Evolutionary conservation across 2,329 filamentous ascomycete species (phyloP), one percentile per base, ranked within the genome.

Genomic region (Lithohypha guttulata): DNA sequence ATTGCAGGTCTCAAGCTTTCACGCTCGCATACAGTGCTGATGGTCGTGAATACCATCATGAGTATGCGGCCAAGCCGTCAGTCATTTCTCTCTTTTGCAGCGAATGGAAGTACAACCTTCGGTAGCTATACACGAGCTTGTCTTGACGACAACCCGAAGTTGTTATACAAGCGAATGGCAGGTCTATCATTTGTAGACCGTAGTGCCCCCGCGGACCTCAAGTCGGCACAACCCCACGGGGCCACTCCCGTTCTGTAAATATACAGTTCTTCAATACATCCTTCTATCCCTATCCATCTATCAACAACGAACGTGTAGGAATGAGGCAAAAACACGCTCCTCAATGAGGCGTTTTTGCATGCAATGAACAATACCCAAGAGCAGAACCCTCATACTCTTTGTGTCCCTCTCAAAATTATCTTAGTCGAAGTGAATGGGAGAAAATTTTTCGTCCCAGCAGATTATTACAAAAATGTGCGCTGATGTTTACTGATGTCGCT

Each of bases 131-230:
- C 11, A 11, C 26, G n/a, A 28, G 26, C 11, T 14, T 28, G 26
- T 28, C 26, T 28, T 10, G 4, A 14, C 15, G 26, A 28, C 26
- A 28, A 4, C 5, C 10, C 9, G n/a, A 3, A 15, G 19, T 15
- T 32, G 19, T 17, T 15, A 17, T 32, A 32, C 29, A 32, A 32
- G 29, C 29, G 29, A 32, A 32, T 32, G 29, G 14, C 10, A 14
- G n/a, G 13, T 32, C 29, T 28, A n/a, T n/a, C n/a, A n/a, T n/a
- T n/a, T n/a, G n/a, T n/a, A n/a, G n/a, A n/a, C n/a, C n/a, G n/a
- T n/a, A n/a, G n/a, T n/a, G n/a, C n/a, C n/a, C n/a, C n/a, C n/a
- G n/a, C n/a, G n/a, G n/a, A n/a, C n/a, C n/a, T n/a, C n/a, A n/a
- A n/a, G n/a, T n/a, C n/a, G n/a, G n/a, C n/a, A n/a, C n/a, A n/a